A percentile compares a stretch with the other conserved stretches of the same genome.
phyloP scores from a whole-genome alignment of 1,284 basidiomycete genomes.

The Naganishia albida region DNA sequence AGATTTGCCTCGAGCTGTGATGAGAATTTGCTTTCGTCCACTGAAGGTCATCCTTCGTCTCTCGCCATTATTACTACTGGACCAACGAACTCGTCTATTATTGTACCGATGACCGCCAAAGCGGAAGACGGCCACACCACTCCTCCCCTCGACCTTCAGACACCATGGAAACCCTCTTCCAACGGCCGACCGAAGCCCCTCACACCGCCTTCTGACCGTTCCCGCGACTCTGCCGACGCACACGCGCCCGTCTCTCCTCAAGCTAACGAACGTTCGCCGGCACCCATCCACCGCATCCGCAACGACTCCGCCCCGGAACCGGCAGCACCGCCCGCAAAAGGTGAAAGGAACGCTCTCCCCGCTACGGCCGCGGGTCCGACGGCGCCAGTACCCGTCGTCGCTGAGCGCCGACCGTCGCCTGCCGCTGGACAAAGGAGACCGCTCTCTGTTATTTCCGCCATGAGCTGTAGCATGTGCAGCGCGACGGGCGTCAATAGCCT shows the following conservation, averaged over 20 bases:
- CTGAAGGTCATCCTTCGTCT: too few relatives aligned
- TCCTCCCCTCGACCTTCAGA: conserved; percentile 9
- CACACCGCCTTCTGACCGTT: not conserved
- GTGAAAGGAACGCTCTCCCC: not conserved
- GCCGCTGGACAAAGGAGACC: conserved; percentile 15
- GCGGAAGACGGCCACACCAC: not conserved
- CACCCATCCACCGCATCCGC: not conserved
- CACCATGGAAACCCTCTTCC: conserved; percentile 10
- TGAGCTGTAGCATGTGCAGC: conserved; percentile 21
- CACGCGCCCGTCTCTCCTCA: not conserved
- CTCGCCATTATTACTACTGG: too few relatives aligned
- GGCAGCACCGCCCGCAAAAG: not conserved
- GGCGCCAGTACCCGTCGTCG: too few relatives aligned
- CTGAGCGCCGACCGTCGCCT: not conserved
- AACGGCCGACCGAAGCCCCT: conserved; percentile 3
- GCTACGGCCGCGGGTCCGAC: not conserved
- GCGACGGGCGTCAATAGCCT: conserved; percentile 23
- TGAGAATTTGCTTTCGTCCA: too few relatives aligned
- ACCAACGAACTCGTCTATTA: too few relatives aligned
- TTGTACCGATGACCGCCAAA: not conserved
- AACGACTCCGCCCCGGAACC: too few relatives aligned
- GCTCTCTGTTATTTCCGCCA: conserved; percentile 11
- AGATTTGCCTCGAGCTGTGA: too few relatives aligned
- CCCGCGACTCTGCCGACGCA: conserved; percentile 1
- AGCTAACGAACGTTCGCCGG: not conserved